Evolutionary conservation across 306 rosid species (phyloP), one percentile per base, ranked within the genome.

Genomic region (Quercus robur): DNA sequence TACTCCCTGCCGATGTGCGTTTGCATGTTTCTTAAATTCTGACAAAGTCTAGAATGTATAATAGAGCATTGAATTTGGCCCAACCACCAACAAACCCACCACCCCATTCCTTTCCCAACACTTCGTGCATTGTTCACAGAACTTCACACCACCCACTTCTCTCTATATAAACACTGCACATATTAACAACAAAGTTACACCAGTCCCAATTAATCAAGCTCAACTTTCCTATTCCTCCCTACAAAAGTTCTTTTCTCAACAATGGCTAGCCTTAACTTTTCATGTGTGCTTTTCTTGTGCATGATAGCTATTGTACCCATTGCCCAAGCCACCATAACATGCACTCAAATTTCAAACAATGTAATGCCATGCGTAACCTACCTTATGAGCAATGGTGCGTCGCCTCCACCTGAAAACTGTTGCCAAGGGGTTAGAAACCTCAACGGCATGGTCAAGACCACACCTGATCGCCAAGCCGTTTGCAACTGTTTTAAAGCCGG

Each of bases 401-500:
- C 17, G 1, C 12, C 2, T 20, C 70, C 70, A 0, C 0, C 89
- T 0, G 0, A 18, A 0, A 0, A 0, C 0, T 88, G 91, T 55
- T 90, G 91, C 66, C 0, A 0, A 26, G 88, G 91, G 3, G 49
- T 92, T 12, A 68, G 5, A 73, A 17, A 1, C 10, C 63, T 84
- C 1, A 5, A 30, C 5, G 2, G 0, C 3, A 4, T 9, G 2
- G 89, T 90, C 3, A 80, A 52, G 25, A 87, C 85, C 51, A 71
- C 86, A 2, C 0, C 11, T 0, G 93, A 85, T 56, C 84, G 91
- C 63, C 86, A 73, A 76, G 0, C 6, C 0, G 77, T 33, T 3
- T 93, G 92, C 38, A 76, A 55, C 20, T 93, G 97, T 85, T 49
- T 93, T 84, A 85, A 91, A 59, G 0, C 6, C 0, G 33, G 84